These are phyloP conservation scores for Exophiala oligosperma DNA, from an alignment of 2,329 filamentous ascomycete species.

Conservation along the genomic window DNA sequence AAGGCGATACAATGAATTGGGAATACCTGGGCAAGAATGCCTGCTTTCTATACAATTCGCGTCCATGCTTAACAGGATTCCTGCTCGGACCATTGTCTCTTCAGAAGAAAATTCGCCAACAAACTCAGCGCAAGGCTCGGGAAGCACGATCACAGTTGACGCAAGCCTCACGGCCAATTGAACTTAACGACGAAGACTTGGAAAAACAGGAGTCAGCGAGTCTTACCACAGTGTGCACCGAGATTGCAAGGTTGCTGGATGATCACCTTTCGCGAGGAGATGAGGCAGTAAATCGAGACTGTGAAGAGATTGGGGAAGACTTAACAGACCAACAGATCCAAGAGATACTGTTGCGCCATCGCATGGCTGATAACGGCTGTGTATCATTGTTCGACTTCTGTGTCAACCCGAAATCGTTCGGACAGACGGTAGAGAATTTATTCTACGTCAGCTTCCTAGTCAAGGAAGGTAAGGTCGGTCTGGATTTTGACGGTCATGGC, in stretches of 20 bases:
- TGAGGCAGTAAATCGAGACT: slow-evolving; percentile 30
- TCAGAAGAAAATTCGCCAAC: slow-evolving; percentile 75
- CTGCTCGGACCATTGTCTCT: slow-evolving; percentile 85
- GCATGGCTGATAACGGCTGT: slow-evolving; percentile 67
- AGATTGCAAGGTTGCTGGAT: slow-evolving; percentile 65
- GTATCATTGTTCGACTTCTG: slow-evolving; percentile 83
- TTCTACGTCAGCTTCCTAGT: slow-evolving; percentile 97
- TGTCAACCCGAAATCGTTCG: slow-evolving; percentile 85
- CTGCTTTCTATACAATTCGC: slow-evolving; percentile 68
- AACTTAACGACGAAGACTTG: slow-evolving; percentile 73
- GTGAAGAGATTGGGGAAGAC: slow-evolving; percentile 29
- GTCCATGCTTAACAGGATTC: slow-evolving; percentile 79
- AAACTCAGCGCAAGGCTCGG: slow-evolving; percentile 68
- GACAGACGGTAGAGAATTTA: slow-evolving; percentile 92
- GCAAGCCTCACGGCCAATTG: slow-evolving; percentile 72
- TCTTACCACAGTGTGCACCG: slow-evolving; percentile 73
- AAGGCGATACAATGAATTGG: slow-evolving; percentile 83
- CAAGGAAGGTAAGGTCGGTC: slow-evolving; percentile 74
- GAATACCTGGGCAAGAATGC: slow-evolving; percentile 75
- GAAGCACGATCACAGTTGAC: slow-evolving; percentile 67
- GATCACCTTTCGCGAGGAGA: slow-evolving; percentile 47
- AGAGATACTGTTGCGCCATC: slow-evolving; percentile 63
- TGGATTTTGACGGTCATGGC: slow-evolving; percentile 71
- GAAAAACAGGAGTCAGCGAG: slow-evolving; percentile 75
- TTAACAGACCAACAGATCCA: slow-evolving; percentile 40